Percentiles rank a stretch among this genome's conserved stretches.
These are phyloP conservation scores for Candida germanica DNA, from an alignment of 805 yeast species.

Conservation along the genomic window DNA sequence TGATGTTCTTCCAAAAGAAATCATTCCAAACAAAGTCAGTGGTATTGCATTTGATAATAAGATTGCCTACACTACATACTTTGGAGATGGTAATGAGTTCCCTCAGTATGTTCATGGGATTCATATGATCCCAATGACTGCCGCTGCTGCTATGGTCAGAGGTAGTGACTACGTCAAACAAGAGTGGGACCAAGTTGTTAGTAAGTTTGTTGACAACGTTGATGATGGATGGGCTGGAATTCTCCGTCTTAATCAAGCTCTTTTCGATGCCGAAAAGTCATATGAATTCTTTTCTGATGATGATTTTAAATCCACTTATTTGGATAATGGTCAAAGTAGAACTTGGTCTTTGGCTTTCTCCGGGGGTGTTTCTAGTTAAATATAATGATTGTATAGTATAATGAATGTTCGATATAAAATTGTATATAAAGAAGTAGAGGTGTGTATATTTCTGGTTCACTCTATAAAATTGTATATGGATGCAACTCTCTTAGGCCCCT, in stretches of 20 bases:
- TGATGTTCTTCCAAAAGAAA: conserved; percentile 48
- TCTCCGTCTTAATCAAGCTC: conserved; percentile 71
- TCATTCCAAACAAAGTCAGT: conserved; percentile 61
- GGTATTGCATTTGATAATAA: conserved; percentile 75
- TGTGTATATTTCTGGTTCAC: too few relatives aligned
- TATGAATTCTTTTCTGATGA: conserved; percentile 53
- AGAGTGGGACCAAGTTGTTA: conserved; percentile 58
- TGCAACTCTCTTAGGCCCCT: too few relatives aligned
- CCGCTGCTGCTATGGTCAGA: conserved; percentile 63
- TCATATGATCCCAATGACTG: conserved; percentile 72
- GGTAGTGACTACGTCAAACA: conserved; percentile 50
- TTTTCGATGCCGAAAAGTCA: conserved; percentile 62
- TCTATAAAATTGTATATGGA: too few relatives aligned
- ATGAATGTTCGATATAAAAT: too few relatives aligned
- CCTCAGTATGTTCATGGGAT: conserved; percentile 72
- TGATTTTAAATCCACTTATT: conserved; percentile 26
- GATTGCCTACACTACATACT: conserved; percentile 68
- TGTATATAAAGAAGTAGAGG: too few relatives aligned
- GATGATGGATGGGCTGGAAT: conserved; percentile 71
- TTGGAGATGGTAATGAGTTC: conserved; percentile 44
- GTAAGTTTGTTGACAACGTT: conserved; percentile 42
- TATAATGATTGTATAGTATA: conserved; percentile 5
- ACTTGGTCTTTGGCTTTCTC: conserved; percentile 62
- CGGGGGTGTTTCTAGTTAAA: conserved; percentile 42
- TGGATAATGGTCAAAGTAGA: conserved; percentile 61